Conservation (phyloP, 2,329 filamentous ascomycete genomes). For the Talaromyces sp. region DNA sequence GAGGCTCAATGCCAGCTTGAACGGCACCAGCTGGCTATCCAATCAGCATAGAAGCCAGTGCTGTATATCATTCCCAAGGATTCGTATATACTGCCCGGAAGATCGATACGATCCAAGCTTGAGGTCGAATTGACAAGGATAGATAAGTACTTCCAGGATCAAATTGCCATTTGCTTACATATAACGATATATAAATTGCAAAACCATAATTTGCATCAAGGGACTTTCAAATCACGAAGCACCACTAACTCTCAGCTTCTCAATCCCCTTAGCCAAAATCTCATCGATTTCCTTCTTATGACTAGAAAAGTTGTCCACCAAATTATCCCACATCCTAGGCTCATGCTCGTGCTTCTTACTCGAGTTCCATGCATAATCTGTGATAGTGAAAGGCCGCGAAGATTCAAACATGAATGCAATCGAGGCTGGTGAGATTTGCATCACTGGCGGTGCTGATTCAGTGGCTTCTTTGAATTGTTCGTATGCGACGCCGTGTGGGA, state of each 20-base stretch:
- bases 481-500: constrained; percentile 33
- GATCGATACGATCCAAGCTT: no score
- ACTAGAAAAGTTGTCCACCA: constrained; percentile 50
- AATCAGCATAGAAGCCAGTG: no score
- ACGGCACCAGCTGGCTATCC: no score
- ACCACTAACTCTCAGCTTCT: constrained; percentile 16
- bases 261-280: constrained; percentile 34
- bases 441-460: constrained; percentile 23
- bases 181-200: not conserved
- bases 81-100: no score
- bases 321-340: constrained; percentile 51
- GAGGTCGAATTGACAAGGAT: no score
- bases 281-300: constrained; percentile 46
- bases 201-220: not conserved
- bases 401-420: constrained; percentile 36
- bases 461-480: constrained; percentile 31
- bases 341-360: constrained; percentile 44
- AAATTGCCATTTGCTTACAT: not conserved
- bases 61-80: no score
- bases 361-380: constrained; percentile 33
- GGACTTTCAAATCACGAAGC: not conserved
- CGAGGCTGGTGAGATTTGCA: constrained; percentile 29
- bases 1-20: no score
- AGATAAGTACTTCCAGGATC: no score
- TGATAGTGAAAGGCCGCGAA: constrained; percentile 32